A percentile compares a stretch with the other conserved stretches of the same genome.
Conservation (phyloP, 2,329 filamentous ascomycete species). For the Alternaria sp. region DNA sequence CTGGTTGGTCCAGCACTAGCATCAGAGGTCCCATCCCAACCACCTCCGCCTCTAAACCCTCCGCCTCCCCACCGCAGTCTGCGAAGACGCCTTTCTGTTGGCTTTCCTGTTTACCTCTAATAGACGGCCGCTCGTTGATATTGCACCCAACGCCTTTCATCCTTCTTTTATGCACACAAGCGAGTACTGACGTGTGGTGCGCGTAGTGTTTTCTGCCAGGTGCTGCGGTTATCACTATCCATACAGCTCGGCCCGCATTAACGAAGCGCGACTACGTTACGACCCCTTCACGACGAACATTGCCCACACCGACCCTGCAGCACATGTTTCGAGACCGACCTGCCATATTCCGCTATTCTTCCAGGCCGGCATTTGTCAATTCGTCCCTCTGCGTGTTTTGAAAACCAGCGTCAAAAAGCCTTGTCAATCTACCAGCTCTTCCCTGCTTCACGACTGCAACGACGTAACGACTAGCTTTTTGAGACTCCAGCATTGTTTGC, state of each 20-base stretch:
- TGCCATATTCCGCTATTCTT: constrained; percentile 38
- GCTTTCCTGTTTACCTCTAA: constrained; percentile 33
- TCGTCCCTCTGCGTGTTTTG: constrained; percentile 45
- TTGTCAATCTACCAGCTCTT: constrained; percentile 30
- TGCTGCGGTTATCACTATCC: constrained; percentile 40
- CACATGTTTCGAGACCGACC: constrained; percentile 32
- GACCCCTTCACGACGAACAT: constrained; percentile 38
- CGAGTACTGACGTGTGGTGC: constrained; percentile 38
- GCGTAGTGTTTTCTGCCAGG: constrained; percentile 39
- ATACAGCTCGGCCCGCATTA: constrained; percentile 45
- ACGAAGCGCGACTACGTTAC: constrained; percentile 47
- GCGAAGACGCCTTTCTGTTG: constrained; percentile 37
- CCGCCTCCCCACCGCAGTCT: constrained; percentile 47
- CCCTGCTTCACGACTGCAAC: constrained; percentile 52
- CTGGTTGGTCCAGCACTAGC: constrained; percentile 52
- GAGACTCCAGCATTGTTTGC: constrained; percentile 52
- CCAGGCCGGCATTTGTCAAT: constrained; percentile 38
- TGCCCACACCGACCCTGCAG: constrained; percentile 26
- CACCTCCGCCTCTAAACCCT: constrained; percentile 53
- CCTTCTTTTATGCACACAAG: constrained; percentile 15
- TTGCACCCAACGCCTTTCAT: constrained; percentile 14
- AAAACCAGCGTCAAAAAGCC: constrained; percentile 45
- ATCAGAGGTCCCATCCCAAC: constrained; percentile 52
- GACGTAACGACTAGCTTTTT: constrained; percentile 54
- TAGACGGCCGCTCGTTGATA: constrained; percentile 34